Conservation (phyloP, 257 asterid species). For the Forsythia suspensa region DNA sequence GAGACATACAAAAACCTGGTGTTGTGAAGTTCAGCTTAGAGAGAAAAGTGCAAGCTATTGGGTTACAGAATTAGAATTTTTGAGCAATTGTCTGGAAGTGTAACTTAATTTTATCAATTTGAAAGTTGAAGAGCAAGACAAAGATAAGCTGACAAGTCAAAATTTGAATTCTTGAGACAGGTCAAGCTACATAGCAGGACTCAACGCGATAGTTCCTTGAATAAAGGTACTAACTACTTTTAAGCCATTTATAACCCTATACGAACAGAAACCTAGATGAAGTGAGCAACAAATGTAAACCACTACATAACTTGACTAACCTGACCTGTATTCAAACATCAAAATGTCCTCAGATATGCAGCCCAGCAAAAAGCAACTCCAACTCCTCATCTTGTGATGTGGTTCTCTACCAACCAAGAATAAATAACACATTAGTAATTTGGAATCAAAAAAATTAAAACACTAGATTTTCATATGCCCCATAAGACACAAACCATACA, state of each 20-base stretch:
- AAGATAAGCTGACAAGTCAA: background rate
- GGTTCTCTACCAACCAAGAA: slow-evolving; percentile 58
- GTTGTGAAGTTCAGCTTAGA: background rate
- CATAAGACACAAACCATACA: background rate
- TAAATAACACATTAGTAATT: background rate
- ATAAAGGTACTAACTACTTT: background rate
- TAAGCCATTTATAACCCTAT: background rate
- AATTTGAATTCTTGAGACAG: background rate
- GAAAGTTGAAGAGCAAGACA: background rate
- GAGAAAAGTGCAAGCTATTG: background rate
- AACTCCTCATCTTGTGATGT: slow-evolving; percentile 74
- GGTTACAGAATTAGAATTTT: background rate
- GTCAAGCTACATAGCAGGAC: background rate
- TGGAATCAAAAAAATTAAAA: background rate
- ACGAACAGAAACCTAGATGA: background rate
- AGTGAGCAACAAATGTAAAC: background rate
- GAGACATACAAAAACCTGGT: background rate
- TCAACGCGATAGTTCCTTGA: background rate
- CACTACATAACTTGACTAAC: background rate
- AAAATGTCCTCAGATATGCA: slow-evolving; percentile 47
- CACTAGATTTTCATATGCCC: background rate
- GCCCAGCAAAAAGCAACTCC: slow-evolving; percentile 86
- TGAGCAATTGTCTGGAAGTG: background rate
- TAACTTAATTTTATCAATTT: background rate
- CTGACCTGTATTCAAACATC: background rate